Evolutionary conservation across 495 filamentous ascomycete species (phyloP).

Genomic region (Rusavskia elegans): DNA sequence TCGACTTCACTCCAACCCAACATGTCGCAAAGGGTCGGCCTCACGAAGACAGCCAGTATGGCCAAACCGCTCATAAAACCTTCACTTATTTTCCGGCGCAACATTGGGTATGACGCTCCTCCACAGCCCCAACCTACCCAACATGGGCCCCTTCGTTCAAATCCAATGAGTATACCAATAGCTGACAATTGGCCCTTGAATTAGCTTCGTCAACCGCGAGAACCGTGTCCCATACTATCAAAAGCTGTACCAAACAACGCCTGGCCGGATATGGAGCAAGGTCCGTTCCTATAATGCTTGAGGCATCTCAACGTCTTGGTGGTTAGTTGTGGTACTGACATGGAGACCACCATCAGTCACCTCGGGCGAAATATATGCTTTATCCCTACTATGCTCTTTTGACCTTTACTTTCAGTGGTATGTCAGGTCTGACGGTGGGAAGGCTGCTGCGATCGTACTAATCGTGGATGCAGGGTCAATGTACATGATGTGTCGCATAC

Average conservation of each 20-base stretch:
- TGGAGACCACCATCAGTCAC: conserved; percentile 25
- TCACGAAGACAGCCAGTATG: too few species aligned
- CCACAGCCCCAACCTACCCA: too few species aligned
- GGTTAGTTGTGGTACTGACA: background rate
- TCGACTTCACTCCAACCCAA: too few species aligned
- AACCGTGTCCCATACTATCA: conserved; percentile 82
- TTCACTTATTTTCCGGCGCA: too few species aligned
- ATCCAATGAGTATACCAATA: too few species aligned
- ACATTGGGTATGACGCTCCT: too few species aligned
- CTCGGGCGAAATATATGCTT: conserved; percentile 48
- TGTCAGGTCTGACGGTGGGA: conserved; percentile 8
- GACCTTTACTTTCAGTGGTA: conserved; percentile 25
- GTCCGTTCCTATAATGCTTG: conserved; percentile 33
- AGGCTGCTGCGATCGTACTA: conserved; percentile 3
- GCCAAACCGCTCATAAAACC: too few species aligned
- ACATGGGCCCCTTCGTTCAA: too few species aligned
- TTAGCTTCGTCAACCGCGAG: conserved; percentile 38
- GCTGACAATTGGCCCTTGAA: too few species aligned
- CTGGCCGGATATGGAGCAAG: conserved; percentile 77
- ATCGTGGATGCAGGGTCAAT: conserved; percentile 16
- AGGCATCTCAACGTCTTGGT: background rate
- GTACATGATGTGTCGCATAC: conserved; percentile 39
- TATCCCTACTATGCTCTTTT: conserved; percentile 49
- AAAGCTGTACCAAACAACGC: conserved; percentile 64
- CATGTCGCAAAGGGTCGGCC: too few species aligned